These are phyloP conservation scores for Ophiorrhiza pumila DNA, from an alignment of 257 asterid genomes.

Conservation along the genomic window DNA sequence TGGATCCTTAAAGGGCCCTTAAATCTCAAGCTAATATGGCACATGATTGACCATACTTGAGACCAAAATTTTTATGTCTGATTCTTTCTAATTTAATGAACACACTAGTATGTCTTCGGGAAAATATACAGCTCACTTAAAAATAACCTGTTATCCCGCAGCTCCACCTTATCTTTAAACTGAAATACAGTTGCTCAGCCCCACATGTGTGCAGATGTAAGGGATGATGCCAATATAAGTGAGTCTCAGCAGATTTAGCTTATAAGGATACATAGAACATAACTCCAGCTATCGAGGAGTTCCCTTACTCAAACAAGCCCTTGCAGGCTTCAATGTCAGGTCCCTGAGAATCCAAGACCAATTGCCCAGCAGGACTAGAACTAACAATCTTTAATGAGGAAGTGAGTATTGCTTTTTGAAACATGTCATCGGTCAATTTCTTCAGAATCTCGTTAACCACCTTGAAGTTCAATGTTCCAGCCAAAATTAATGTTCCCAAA, in stretches of 20 bases:
- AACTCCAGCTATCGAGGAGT: slow-evolving; percentile 11
- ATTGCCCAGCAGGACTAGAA: slow-evolving; percentile 46
- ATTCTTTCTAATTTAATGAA: slow-evolving; percentile 27
- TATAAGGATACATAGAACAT: slow-evolving; percentile 23
- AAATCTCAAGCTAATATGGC: slow-evolving; percentile 34
- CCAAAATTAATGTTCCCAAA: slow-evolving; percentile 56
- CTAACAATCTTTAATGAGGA: slow-evolving; percentile 35
- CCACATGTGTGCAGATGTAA: background rate
- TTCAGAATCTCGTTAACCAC: slow-evolving; percentile 52
- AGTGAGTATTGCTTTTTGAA: slow-evolving; percentile 52
- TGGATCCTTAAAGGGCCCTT: slow-evolving; percentile 28
- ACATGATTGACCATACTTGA: slow-evolving; percentile 32
- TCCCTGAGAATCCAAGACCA: slow-evolving; percentile 60
- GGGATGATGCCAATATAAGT: slow-evolving; percentile 6
- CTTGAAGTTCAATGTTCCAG: slow-evolving; percentile 60
- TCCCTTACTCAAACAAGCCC: slow-evolving; percentile 42
- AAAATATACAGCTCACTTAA: slow-evolving; percentile 43
- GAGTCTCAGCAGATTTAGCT: slow-evolving; percentile 29
- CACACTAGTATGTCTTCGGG: slow-evolving; percentile 42
- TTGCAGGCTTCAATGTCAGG: slow-evolving; percentile 61
- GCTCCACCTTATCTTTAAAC: slow-evolving; percentile 26
- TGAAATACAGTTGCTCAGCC: slow-evolving; percentile 12
- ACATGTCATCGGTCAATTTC: slow-evolving; percentile 53
- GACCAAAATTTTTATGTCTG: slow-evolving; percentile 41
- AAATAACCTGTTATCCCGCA: slow-evolving; percentile 28